Evolutionary conservation across 202 grass and related monocot species (phyloP), one percentile per base, ranked within the genome.

Genomic region (Musa balbisiana): DNA sequence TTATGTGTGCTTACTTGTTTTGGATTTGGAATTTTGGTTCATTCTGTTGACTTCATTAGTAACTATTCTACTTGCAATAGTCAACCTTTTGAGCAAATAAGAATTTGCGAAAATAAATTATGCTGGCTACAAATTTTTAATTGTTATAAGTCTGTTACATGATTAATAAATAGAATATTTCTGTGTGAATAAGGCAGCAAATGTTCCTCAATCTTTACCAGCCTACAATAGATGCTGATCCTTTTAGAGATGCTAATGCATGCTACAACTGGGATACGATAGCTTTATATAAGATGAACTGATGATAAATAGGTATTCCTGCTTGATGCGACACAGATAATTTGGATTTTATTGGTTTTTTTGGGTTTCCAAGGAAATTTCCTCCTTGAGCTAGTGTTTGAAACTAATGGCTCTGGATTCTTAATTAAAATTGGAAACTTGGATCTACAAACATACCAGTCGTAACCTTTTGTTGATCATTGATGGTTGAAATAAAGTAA

Each of bases 1-100:
- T 43, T 43, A 92, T 87, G 92, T 96, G 81, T 90, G 92, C 33
- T 90, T 90, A 75, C 92, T 96, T 81, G 63, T 96, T 29, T 92
- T 87, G 87, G 90, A 96, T 76, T 82, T n/a, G 8, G 16, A 11
- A 8, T 71, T 71, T 71, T 22, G 19, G 92, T 49, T 71, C 15
- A 71, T 71, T 72, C 20, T 0, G 90, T 14, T 23, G 49, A 2
- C 12, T 23, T 16, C 10, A 22, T 22, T 33, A 11, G 10, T 17
- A 33, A 68, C 23, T 68, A 16, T 5, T 60, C n/a, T 9, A 9
- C 87, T 49, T 68, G 11, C 12, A 29, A 29, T 33, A 11, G 17
- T 67, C 26, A 29, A 67, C 26, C 14, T 29, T 27, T 43, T 67
- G 25, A 25, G 64, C 16, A 16, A 67, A 67, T 5, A 17, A 33